Conservation (phyloP, 2,329 filamentous ascomycete genomes). For the Botrytis paeoniae region DNA sequence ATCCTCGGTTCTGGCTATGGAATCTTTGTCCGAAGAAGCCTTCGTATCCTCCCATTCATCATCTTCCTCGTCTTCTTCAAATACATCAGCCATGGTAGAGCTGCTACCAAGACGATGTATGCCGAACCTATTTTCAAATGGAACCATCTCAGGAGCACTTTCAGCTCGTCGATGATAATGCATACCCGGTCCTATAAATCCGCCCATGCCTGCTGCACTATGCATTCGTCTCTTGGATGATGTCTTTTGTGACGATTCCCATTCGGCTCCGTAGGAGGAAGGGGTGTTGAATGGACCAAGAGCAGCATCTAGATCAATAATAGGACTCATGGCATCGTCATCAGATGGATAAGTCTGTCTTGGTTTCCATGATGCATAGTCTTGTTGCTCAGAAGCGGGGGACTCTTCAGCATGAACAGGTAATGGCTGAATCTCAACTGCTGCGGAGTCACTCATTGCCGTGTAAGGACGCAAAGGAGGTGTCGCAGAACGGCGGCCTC, state of each 20-base stretch:
- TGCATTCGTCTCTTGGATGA: constrained; percentile 67
- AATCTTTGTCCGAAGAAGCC: constrained; percentile 37
- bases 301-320: constrained; percentile 93
- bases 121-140: constrained; percentile 66
- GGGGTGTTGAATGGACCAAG: constrained; percentile 89
- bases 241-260: constrained; percentile 64
- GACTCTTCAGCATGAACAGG: constrained; percentile 14
- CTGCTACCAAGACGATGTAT: constrained; percentile 59
- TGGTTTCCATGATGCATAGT: constrained; percentile 42
- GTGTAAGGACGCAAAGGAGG: constrained; percentile 42
- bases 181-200: constrained; percentile 66
- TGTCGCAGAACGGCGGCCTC: constrained; percentile 42
- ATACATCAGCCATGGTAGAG: constrained; percentile 80
- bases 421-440: constrained; percentile 26
- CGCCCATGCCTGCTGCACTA: constrained; percentile 69
- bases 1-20: constrained; percentile 39
- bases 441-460: constrained; percentile 30
- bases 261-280: constrained; percentile 58
- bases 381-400: constrained; percentile 28
- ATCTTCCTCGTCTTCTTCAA: constrained; percentile 75
- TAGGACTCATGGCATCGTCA: constrained; percentile 68
- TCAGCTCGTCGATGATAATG: constrained; percentile 77
- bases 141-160: constrained; percentile 63
- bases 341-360: constrained; percentile 42
- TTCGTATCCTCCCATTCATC: constrained; percentile 43